Percentiles rank a stretch among this genome's conserved stretches.
These are phyloP conservation scores for Acacia confusa DNA, from an alignment of 306 rosid genomes.

Conservation along the genomic window DNA sequence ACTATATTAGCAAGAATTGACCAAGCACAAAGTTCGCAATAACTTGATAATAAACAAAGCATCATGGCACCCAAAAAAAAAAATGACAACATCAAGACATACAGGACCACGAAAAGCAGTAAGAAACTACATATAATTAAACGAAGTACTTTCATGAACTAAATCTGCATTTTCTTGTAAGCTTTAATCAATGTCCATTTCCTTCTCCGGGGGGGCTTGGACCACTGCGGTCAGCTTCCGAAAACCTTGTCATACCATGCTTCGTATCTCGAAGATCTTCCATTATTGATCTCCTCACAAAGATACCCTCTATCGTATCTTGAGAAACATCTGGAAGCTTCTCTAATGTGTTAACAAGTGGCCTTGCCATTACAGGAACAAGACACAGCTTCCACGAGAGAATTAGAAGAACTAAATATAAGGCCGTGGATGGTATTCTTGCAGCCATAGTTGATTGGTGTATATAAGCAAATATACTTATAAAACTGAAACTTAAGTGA, in stretches of 20 bases:
- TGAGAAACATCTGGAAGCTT: not conserved
- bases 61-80: not conserved
- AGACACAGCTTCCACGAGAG: slow-evolving; percentile 1
- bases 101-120: not conserved
- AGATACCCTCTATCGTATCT: not conserved
- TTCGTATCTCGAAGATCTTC: not conserved
- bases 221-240: not conserved
- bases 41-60: not conserved
- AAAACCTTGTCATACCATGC: not conserved
- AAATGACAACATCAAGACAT: not conserved
- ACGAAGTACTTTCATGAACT: not conserved
- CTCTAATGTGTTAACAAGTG: not conserved
- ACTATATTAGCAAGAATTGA: not conserved
- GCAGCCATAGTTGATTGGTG: not conserved
- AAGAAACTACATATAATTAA: not conserved
- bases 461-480: not conserved
- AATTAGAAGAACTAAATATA: slow-evolving; percentile 4
- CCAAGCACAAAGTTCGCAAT: not conserved
- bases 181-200: not conserved
- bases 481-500: not conserved
- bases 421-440: slow-evolving; percentile 16
- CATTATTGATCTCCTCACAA: not conserved
- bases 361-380: slow-evolving; percentile 23
- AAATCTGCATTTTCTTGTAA: not conserved
- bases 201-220: slow-evolving; percentile 3